Evolutionary conservation across 2,329 filamentous ascomycete genomes (phyloP), one percentile per base, ranked within the genome.

Genomic region (Trichophaea hybrida): DNA sequence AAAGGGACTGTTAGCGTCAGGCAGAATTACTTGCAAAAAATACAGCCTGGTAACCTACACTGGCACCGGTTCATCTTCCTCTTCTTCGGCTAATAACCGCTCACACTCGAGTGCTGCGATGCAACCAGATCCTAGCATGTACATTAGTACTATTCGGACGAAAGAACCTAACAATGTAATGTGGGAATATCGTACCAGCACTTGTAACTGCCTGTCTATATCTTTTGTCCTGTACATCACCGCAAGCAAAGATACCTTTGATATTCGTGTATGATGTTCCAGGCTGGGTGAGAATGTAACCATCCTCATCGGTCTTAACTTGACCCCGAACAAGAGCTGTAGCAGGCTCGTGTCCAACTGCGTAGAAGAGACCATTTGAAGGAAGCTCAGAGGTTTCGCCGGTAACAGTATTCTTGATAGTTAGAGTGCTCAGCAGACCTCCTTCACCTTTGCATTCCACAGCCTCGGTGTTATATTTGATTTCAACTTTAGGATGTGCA

Each of bases 151-250:
- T 33, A 52, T 60, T 65, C 17, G 50, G 6, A 51, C 50, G 49
- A 44, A 24, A 48, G 40, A 38, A 12, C 10, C 6, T 34, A 15
- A 24, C 24, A 24, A 24, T 24, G 24, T 24, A 24, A 24, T 24
- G 4, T 6, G 5, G 12, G 2, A 35, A 51, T 8, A 67, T 80
- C 84, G 71, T 77, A 89, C 88, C 91, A 68, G 93, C 93, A 75
- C 90, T 96, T 65, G 93, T 98, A 67, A 98, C 94, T 51, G 93
- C 93, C 77, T 98, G 93, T 72, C 93, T 82, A 74, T 98, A 98
- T 71, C 85, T 83, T 84, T 97, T 98, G 73, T 98, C 94, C 77
- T 98, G 93, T 7, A 98, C 94, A 72, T 98, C 93, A 65, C 93
- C 93, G 7, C 91, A 93, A 40, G 93, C 93, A 71, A 96, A 98